phyloP scores from a whole-genome alignment of 805 yeast genomes.

The Metschnikowia colocasiae region DNA sequence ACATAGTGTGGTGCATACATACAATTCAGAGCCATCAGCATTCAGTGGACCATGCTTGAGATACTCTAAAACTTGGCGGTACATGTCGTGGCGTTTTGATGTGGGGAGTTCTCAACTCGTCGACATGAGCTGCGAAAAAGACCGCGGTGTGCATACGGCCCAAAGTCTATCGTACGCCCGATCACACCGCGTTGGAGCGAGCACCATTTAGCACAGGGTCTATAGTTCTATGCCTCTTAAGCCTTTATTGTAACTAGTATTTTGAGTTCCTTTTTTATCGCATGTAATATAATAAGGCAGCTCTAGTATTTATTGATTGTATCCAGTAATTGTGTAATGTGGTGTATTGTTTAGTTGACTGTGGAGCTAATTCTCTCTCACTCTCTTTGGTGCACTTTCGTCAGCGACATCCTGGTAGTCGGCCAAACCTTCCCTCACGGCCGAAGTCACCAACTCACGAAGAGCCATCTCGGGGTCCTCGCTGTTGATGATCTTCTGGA shows the following conservation, averaged over 20 bases:
- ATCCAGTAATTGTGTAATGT: too few relatives aligned
- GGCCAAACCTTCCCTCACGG: slow-evolving; percentile 56
- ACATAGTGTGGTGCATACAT: slow-evolving; percentile 5
- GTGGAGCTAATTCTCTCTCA: neutral
- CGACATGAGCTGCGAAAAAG: slow-evolving; percentile 6
- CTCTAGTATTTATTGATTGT: too few relatives aligned
- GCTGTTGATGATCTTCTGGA: slow-evolving; percentile 70
- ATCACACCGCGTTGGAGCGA: neutral
- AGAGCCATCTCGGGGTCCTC: slow-evolving; percentile 80
- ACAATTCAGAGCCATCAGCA: slow-evolving; percentile 20
- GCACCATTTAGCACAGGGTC: neutral
- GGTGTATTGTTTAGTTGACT: too few relatives aligned
- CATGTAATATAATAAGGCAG: too few relatives aligned
- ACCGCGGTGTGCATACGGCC: neutral
- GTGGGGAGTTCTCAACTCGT: slow-evolving; percentile 1
- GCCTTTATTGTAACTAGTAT: too few relatives aligned
- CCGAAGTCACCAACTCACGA: slow-evolving; percentile 60
- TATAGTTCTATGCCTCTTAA: neutral
- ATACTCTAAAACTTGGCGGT: slow-evolving; percentile 13
- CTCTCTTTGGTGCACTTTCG: slow-evolving; percentile 34
- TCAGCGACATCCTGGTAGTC: slow-evolving; percentile 26
- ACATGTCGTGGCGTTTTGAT: slow-evolving; percentile 10
- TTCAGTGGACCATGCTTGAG: slow-evolving; percentile 16
- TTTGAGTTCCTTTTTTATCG: too few relatives aligned
- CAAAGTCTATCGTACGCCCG: neutral